Conservation (phyloP, 441 rosid species). For the Erodium moschatum region DNA sequence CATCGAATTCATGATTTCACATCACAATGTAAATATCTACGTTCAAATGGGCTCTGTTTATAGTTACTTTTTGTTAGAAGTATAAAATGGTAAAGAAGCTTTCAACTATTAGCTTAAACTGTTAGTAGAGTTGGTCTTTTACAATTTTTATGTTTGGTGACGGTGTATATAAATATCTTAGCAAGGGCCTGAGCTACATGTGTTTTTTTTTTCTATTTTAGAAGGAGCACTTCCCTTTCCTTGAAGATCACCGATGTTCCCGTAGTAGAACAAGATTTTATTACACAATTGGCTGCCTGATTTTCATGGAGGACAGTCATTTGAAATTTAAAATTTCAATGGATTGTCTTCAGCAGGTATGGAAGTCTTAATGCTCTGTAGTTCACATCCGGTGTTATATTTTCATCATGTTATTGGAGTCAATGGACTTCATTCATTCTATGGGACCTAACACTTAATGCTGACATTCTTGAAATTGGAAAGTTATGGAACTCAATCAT, state of each 20-base stretch:
- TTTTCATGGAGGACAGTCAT: constrained; percentile 92
- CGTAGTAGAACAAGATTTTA: constrained; percentile 96
- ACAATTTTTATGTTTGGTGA: neutral
- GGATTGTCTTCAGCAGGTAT: constrained; percentile 87
- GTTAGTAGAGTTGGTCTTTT: neutral
- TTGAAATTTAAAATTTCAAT: constrained; percentile 91
- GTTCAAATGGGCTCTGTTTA: neutral
- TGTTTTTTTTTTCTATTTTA: constrained; percentile 25
- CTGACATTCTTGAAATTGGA: too few species aligned
- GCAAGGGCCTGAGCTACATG: neutral
- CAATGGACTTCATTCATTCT: too few species aligned
- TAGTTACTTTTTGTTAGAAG: neutral
- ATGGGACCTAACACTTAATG: too few species aligned
- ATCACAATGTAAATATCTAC: constrained; percentile 67
- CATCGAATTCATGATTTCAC: constrained; percentile 75
- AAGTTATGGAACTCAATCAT: too few species aligned
- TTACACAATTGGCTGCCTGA: constrained; percentile 87
- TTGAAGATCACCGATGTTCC: constrained; percentile 82
- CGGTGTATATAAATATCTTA: neutral
- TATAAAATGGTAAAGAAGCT: neutral
- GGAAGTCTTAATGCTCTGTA: too few species aligned
- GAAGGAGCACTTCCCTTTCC: constrained; percentile 93
- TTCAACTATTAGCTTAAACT: neutral
- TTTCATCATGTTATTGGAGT: too few species aligned
- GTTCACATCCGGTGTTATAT: too few species aligned